Conservation (phyloP, 139 green algal species). For the Mychonastes homosphaera region DNA sequence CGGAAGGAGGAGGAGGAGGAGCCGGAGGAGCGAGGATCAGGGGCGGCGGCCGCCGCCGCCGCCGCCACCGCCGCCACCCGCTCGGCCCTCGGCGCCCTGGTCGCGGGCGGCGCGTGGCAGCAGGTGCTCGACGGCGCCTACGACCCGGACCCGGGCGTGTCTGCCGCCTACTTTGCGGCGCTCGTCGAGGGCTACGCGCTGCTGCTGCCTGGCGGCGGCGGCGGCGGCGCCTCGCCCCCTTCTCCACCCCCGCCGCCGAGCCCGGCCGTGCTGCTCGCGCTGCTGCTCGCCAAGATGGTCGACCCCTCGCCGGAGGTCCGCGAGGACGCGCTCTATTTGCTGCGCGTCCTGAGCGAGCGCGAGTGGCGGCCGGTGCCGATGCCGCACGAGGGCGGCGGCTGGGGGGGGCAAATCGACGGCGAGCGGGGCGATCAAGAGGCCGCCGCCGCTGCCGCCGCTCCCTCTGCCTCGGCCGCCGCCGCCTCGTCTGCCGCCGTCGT, state of each 20-base stretch:
- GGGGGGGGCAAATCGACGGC: background rate
- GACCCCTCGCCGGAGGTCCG: conserved; percentile 58
- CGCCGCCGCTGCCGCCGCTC: background rate
- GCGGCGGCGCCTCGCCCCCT: background rate
- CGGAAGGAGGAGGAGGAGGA: too few relatives aligned
- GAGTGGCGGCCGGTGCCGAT: conserved; percentile 34
- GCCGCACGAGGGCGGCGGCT: conserved; percentile 1
- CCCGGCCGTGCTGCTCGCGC: conserved; percentile 45
- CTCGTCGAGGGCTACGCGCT: background rate
- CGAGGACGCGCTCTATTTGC: conserved; percentile 71
- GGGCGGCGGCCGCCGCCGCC: background rate
- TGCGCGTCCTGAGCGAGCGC: conserved; percentile 57
- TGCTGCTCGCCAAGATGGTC: conserved; percentile 93
- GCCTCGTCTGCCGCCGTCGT: conserved; percentile 25
- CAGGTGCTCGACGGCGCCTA: conserved; percentile 61
- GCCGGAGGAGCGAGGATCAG: background rate
- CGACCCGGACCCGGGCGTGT: conserved; percentile 30
- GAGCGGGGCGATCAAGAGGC: conserved; percentile 1
- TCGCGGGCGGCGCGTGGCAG: conserved; percentile 21
- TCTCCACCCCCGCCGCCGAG: background rate
- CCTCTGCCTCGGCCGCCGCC: background rate
- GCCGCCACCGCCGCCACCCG: conserved; percentile 1
- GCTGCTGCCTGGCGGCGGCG: background rate
- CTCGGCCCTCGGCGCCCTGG: conserved; percentile 6
- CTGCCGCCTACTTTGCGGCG: conserved; percentile 52